Base-by-base conservation (phyloP, 495 filamentous ascomycete species). In the Pseudomonodictys pantanalensis region DNA sequence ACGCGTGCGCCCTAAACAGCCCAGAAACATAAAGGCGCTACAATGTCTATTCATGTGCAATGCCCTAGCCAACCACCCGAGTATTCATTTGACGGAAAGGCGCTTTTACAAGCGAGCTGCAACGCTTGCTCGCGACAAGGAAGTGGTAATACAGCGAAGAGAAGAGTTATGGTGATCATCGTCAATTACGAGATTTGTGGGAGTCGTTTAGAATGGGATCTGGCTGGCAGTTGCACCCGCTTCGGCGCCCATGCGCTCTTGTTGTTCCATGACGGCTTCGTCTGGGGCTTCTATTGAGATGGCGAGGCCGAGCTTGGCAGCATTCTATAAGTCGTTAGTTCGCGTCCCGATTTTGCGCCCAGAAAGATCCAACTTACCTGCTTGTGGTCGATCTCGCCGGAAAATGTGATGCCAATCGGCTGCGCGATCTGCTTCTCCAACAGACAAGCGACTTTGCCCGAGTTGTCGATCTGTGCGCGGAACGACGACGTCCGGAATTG, bases 401-500 rank as follows among this genome's bases (percentile, higher is more conserved):
- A 88, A 75, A 99, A 97, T 33, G 91, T 92, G 73, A 99, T 81
- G 64, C 83, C 84, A 56, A 99, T 89, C 44, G 90, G 85, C 66
- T 90, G 88, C 20, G 91, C 89, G 69, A 99, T 86, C 66, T 90
- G 83, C 85, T 96, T 97, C 81, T 99, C 95, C 58, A 97, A 78
- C 66, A 96, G 79, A 70, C 89, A 93, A 75, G 86, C 88, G 62
- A 99, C 81, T 79, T 91, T 93, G 66, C 95, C 95, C 59, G 89
- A 83, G 69, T 90, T 92, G 75, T 99, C 93, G 50, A 99, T 81
- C 76, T 97, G 95, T 20, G 92, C 93, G 61, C 92, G 83, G 83
- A 97, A 96, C 9, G 89, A 92, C 33, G 90, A 92, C 70, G 89
- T 86, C 56, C 90, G 81, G 85, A 99, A 99, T 70, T 97, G 93